Conservation (phyloP, 202 grass and related monocot species). For the Eragrostis tef region DNA sequence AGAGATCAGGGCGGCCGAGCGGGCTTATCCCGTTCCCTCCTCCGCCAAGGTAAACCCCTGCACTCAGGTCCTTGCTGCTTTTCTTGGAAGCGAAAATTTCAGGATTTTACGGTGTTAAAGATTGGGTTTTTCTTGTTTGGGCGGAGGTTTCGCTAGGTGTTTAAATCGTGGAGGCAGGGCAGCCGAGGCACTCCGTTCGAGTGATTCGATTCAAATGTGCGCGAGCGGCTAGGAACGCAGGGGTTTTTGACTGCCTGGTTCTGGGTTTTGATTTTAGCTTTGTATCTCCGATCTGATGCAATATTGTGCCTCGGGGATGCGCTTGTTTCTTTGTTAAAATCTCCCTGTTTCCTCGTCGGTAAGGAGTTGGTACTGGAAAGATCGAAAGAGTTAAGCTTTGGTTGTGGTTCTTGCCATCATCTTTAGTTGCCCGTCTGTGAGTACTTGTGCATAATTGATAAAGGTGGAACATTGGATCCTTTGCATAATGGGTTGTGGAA, state of each 20-base stretch:
- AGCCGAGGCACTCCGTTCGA: not conserved
- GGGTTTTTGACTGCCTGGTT: constrained; percentile 26
- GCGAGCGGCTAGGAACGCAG: not conserved
- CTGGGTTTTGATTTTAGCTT: not conserved
- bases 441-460: not conserved
- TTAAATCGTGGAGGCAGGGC: not conserved
- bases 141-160: not conserved
- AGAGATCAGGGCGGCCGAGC: constrained; percentile 30
- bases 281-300: constrained; percentile 39
- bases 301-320: constrained; percentile 7
- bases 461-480: not conserved
- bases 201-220: constrained; percentile 26
- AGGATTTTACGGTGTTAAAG: not conserved
- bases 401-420: constrained; percentile 44
- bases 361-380: not conserved
- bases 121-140: constrained; percentile 4
- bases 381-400: not conserved
- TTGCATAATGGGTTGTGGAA: not conserved
- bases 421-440: not conserved
- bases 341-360: not conserved
- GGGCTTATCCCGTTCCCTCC: not conserved
- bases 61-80: not conserved
- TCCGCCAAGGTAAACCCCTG: constrained; percentile 26
- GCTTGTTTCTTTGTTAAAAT: constrained; percentile 7
- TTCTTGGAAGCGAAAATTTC: not conserved